Percentiles rank a stretch among this genome's conserved stretches.
Evolutionary conservation across 805 yeast species (phyloP).

Genomic region (Wilhelminamyces savonicus): DNA sequence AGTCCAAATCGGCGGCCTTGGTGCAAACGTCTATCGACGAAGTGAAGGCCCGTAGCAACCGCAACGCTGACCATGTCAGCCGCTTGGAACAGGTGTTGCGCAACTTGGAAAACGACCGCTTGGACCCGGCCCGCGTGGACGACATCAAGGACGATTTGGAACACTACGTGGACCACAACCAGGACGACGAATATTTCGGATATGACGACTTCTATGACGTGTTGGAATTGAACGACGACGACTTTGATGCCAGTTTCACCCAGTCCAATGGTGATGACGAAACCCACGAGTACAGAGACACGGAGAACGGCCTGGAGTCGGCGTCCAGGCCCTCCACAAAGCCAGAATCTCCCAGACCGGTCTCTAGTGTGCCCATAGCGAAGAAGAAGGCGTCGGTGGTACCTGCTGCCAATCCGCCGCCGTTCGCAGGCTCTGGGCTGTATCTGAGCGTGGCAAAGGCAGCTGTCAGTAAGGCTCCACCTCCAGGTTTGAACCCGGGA

Average conservation of each 20-base stretch:
- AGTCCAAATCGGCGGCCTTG: constrained; percentile 41
- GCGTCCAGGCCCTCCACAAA: background rate
- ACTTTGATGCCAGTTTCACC: constrained; percentile 18
- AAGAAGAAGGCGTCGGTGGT: constrained; percentile 9
- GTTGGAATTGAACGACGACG: constrained; percentile 57
- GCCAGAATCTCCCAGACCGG: constrained; percentile 4
- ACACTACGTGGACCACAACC: constrained; percentile 90
- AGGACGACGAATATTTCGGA: constrained; percentile 87
- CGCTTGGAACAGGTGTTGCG: constrained; percentile 75
- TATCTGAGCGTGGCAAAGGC: constrained; percentile 20
- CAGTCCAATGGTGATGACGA: constrained; percentile 14
- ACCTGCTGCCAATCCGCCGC: constrained; percentile 19
- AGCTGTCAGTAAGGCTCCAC: constrained; percentile 7
- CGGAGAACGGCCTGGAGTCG: background rate
- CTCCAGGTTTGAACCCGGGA: constrained; percentile 10
- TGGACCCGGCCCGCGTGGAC: constrained; percentile 72
- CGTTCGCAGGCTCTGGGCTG: constrained; percentile 10
- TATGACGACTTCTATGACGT: constrained; percentile 91
- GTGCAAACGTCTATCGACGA: constrained; percentile 55
- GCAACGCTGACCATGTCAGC: constrained; percentile 74
- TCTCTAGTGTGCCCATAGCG: constrained; percentile 7
- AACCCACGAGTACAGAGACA: constrained; percentile 7
- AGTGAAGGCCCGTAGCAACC: constrained; percentile 53
- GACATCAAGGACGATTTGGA: constrained; percentile 82
- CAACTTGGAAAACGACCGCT: constrained; percentile 62